phyloP scores from a whole-genome alignment of 2,329 filamentous ascomycete genomes.

The Botryotinia calthae region DNA sequence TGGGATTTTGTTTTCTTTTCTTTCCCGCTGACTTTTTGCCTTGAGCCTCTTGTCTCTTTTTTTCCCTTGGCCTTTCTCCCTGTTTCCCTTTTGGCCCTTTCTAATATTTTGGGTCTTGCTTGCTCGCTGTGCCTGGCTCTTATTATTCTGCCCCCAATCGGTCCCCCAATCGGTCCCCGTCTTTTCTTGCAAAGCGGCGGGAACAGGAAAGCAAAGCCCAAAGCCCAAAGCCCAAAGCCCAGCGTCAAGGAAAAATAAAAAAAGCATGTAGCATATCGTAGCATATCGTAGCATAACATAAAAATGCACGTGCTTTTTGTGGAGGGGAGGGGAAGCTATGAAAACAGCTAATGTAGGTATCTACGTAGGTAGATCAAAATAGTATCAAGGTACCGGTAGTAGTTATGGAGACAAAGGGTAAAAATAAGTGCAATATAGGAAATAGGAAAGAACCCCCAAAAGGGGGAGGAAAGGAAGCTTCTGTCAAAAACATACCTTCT shows the following conservation, averaged over 20 bases:
- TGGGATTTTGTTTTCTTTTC: not conserved
- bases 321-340: slow-evolving; percentile 20
- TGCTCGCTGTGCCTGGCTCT: not conserved
- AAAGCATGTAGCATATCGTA: not conserved
- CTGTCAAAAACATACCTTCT: slow-evolving; percentile 30
- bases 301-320: slow-evolving; percentile 22
- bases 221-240: not conserved
- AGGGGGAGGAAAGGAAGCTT: not conserved
- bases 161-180: not conserved
- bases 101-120: not conserved
- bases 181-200: not conserved
- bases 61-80: too few species aligned
- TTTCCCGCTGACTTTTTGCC: slow-evolving; percentile 4
- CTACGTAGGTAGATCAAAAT: slow-evolving; percentile 5
- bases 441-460: not conserved
- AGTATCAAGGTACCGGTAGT: slow-evolving; percentile 1
- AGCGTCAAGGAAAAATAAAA: not conserved
- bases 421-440: not conserved
- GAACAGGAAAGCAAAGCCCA: not conserved
- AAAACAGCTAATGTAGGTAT: slow-evolving; percentile 12
- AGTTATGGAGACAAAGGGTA: not conserved
- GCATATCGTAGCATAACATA: slow-evolving; percentile 3
- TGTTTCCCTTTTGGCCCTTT: not conserved
- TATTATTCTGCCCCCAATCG: not conserved
- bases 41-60: not conserved